Evolutionary conservation across 2,329 filamentous ascomycete genomes (phyloP).

Genomic region (Venturia carpophila): DNA sequence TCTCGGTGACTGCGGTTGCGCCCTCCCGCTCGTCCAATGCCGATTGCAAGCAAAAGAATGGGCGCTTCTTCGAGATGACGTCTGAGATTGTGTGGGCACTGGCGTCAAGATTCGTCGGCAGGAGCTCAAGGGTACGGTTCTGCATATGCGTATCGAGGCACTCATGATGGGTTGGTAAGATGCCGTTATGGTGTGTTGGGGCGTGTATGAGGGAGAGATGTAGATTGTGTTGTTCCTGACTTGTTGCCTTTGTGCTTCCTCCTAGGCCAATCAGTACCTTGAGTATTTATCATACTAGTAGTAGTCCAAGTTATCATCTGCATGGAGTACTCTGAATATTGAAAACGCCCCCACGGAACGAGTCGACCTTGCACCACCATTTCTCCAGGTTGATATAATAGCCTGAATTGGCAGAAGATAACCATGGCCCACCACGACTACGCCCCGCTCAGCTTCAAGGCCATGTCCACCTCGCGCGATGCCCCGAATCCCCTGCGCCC

Average conservation of each 20-base stretch:
- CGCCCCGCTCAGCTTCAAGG: slow-evolving; percentile 15
- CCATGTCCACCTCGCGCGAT: slow-evolving; percentile 27
- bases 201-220: neutral
- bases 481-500: slow-evolving; percentile 57
- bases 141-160: neutral
- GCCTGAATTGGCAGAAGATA: no score
- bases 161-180: neutral
- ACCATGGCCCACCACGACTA: slow-evolving; percentile 12
- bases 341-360: neutral
- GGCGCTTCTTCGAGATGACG: slow-evolving; percentile 13
- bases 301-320: neutral
- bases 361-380: neutral
- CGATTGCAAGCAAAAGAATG: slow-evolving; percentile 15
- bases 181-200: no score
- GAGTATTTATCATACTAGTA: no score
- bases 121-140: neutral
- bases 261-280: no score
- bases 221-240: neutral
- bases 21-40: neutral
- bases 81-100: neutral
- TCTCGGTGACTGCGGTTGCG: slow-evolving; percentile 13
- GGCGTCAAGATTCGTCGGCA: neutral
- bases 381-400: no score
- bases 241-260: neutral
- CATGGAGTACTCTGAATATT: neutral